Conservation (phyloP, 2,329 filamentous ascomycete genomes). For the Botrytis paeoniae region DNA sequence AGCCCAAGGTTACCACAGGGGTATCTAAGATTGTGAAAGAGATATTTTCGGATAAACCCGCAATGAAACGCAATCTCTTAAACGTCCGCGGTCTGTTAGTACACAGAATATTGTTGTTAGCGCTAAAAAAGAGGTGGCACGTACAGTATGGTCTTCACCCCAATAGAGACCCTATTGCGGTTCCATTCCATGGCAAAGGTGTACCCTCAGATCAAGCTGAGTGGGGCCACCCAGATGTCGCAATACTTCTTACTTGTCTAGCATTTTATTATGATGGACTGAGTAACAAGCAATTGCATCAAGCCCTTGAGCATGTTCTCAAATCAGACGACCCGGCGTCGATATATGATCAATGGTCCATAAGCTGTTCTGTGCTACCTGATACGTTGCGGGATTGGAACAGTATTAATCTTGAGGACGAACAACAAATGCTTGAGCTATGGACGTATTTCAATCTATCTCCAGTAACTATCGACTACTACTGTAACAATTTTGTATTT, state of each 20-base stretch:
- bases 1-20: slow-evolving; percentile 27
- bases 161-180: slow-evolving; percentile 56
- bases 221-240: slow-evolving; percentile 66
- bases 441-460: slow-evolving; percentile 50
- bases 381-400: slow-evolving; percentile 51
- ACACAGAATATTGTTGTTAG: slow-evolving; percentile 51
- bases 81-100: slow-evolving; percentile 62
- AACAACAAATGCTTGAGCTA: slow-evolving; percentile 47
- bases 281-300: slow-evolving; percentile 46
- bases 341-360: slow-evolving; percentile 53
- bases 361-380: slow-evolving; percentile 43
- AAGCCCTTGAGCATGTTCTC: slow-evolving; percentile 49
- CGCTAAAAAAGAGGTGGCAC: slow-evolving; percentile 55
- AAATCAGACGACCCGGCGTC: slow-evolving; percentile 53
- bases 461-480: slow-evolving; percentile 56
- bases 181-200: slow-evolving; percentile 66
- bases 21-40: slow-evolving; percentile 31
- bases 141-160: slow-evolving; percentile 61
- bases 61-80: slow-evolving; percentile 43
- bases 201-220: slow-evolving; percentile 60
- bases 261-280: slow-evolving; percentile 65
- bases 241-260: slow-evolving; percentile 62
- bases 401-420: slow-evolving; percentile 58
- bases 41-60: slow-evolving; percentile 38
- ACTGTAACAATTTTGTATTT: slow-evolving; percentile 62